Conservation (phyloP, 441 rosid species). For the Omphalea diandra region DNA sequence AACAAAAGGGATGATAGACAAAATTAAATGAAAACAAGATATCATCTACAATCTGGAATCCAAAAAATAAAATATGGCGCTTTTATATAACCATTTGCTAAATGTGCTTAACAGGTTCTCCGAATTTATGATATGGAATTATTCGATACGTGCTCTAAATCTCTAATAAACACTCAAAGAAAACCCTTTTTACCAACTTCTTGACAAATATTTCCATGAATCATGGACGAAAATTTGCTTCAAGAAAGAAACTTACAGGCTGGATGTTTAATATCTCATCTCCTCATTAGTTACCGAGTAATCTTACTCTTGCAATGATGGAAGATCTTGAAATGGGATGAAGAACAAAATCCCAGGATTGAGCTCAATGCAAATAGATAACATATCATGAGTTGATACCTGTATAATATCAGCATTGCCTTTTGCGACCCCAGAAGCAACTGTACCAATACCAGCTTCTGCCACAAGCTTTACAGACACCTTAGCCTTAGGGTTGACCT, state of each 20-base stretch:
- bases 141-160: not conserved
- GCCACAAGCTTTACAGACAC: slow-evolving; percentile 99
- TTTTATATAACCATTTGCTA: not conserved
- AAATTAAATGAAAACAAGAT: not conserved
- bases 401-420: slow-evolving; percentile 98
- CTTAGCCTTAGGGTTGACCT: slow-evolving; percentile 98
- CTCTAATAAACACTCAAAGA: not conserved
- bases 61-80: not conserved
- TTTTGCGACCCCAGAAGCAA: slow-evolving; percentile 99
- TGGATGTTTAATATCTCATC: not conserved
- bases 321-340: slow-evolving; percentile 14
- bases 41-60: slow-evolving; percentile 1
- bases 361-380: slow-evolving; percentile 14
- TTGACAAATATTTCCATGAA: not conserved
- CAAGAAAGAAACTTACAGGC: not conserved
- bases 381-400: slow-evolving; percentile 42
- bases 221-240: not conserved
- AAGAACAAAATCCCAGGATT: slow-evolving; percentile 7
- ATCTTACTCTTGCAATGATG: not conserved
- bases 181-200: not conserved
- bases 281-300: not conserved
- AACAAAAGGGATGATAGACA: not conserved
- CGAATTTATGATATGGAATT: not conserved
- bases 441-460: slow-evolving; percentile 99
- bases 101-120: not conserved